phyloP scores from a whole-genome alignment of 2,329 filamentous ascomycete genomes.

The Dactylellina sp. region DNA sequence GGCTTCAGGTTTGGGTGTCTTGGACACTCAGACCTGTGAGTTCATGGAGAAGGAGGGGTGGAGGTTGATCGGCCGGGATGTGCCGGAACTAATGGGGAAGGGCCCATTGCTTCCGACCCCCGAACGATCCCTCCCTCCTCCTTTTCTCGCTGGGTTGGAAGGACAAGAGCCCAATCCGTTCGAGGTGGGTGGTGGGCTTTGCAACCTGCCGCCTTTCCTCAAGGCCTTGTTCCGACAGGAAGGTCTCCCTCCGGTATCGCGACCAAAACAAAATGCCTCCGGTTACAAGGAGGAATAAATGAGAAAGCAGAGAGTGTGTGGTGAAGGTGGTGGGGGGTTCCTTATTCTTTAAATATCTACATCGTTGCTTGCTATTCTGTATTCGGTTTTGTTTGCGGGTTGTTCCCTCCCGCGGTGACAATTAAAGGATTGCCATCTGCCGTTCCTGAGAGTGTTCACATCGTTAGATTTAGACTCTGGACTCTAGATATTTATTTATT shows the following conservation, averaged over 20 bases:
- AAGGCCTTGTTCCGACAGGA: background rate
- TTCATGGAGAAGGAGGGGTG: constrained; percentile 34
- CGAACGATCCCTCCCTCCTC: constrained; percentile 6
- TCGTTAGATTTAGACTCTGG: too few relatives aligned
- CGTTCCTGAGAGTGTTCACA: too few relatives aligned
- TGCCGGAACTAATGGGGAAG: constrained; percentile 7
- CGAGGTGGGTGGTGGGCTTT: background rate
- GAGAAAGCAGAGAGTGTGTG: too few relatives aligned
- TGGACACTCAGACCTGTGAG: constrained; percentile 19
- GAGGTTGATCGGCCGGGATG: constrained; percentile 31
- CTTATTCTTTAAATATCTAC: too few relatives aligned
- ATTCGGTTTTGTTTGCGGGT: too few relatives aligned
- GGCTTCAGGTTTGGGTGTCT: background rate
- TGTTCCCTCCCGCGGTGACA: too few relatives aligned
- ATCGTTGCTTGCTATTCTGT: too few relatives aligned
- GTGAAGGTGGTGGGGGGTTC: too few relatives aligned
- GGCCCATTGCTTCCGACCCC: constrained; percentile 3
- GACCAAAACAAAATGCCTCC: constrained; percentile 4
- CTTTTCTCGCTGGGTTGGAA: constrained; percentile 2
- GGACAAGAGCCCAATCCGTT: constrained; percentile 14
- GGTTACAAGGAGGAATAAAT: too few relatives aligned
- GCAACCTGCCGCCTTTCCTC: background rate
- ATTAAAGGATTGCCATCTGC: too few relatives aligned
- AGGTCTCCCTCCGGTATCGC: background rate
- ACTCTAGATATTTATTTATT: too few relatives aligned